A percentile compares a stretch with the other conserved stretches of the same genome.
These are phyloP conservation scores for Trichothecium roseum DNA, from an alignment of 2,329 filamentous ascomycete species.

Conservation along the genomic window DNA sequence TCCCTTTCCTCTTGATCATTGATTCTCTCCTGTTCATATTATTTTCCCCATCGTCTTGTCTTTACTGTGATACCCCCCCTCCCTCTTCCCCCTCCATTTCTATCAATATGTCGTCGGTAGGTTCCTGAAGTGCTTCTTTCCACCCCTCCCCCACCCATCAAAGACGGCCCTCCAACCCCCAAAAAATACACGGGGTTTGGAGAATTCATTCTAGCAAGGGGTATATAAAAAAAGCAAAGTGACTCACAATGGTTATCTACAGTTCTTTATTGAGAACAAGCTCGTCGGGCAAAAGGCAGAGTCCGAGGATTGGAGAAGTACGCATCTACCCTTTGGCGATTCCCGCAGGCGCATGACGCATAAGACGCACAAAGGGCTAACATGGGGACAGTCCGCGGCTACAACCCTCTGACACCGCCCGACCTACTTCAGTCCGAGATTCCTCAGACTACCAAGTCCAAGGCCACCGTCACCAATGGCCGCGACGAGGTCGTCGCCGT, in stretches of 20 bases:
- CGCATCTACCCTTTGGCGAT: slow-evolving; percentile 19
- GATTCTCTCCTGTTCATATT: neutral
- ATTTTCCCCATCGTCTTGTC: no score
- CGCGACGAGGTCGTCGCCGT: slow-evolving; percentile 58
- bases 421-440: slow-evolving; percentile 95
- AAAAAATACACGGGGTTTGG: no score
- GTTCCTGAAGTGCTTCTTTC: slow-evolving; percentile 1
- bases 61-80: neutral
- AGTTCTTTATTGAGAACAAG: slow-evolving; percentile 69
- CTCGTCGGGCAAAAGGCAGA: slow-evolving; percentile 65
- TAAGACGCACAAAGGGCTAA: slow-evolving; percentile 1
- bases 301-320: slow-evolving; percentile 78
- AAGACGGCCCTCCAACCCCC: no score
- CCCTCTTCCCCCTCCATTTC: slow-evolving; percentile 1
- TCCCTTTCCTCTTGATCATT: neutral
- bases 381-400: slow-evolving; percentile 57
- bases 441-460: slow-evolving; percentile 44
- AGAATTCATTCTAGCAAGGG: no score
- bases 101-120: slow-evolving; percentile 9
- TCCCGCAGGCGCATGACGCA: neutral
- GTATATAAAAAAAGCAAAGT: slow-evolving; percentile 11
- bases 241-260: slow-evolving; percentile 13
- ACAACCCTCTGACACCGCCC: slow-evolving; percentile 87
- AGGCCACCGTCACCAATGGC: slow-evolving; percentile 49
- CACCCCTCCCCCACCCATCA: no score